Base-by-base conservation (phyloP, 75 land plant species). In the Sequoiadendron giganteum region DNA sequence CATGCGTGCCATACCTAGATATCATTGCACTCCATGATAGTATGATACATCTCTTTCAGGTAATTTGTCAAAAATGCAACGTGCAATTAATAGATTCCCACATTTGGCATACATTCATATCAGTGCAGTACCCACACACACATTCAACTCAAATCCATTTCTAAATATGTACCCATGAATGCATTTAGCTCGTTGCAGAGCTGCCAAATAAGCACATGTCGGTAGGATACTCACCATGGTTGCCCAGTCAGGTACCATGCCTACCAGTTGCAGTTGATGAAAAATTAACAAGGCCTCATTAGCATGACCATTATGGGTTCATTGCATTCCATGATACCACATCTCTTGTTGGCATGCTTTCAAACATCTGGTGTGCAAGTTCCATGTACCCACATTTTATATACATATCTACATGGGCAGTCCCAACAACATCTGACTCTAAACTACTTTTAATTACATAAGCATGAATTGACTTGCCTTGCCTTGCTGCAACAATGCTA, bases 251-350 rank as follows among this genome's bases (percentile, higher is more conserved):
- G 90, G 86, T n/a, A 48, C 84, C 18, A 43, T 83, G 40, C 56
- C 86, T 49, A 3, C 56, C 42, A 81, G 39, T 84, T 87, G 86
- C 88, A 87, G 58, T 42, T 79, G 88, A 55, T 80, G 88, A 28
- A 49, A 83, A 7, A 47, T 16, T 8, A 52, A 30, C 34, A 84
- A 87, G 58, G 91, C 91, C 19, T 88, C 82, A 16, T 86, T 49
- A 6, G 77, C 89, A 52, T 68, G 77, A 21, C 90, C 89, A 85
- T 91, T 76, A 34, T 73, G 85, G 16, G 89, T 90, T 92, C 88
- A 94, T 72, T 3, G 91, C 89, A 85, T 87, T 90, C 94, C 94
- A 94, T 4, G 95, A 89, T 15, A 87, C 84, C 55, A 89, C 73
- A 88, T 86, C 87, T 68, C 85, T 88, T 5, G 25, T 30, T 6